Percentiles rank a stretch among this genome's conserved stretches.
These are phyloP conservation scores for Metschnikowia chrysomelidarum DNA, from an alignment of 805 yeast species.

Conservation along the genomic window DNA sequence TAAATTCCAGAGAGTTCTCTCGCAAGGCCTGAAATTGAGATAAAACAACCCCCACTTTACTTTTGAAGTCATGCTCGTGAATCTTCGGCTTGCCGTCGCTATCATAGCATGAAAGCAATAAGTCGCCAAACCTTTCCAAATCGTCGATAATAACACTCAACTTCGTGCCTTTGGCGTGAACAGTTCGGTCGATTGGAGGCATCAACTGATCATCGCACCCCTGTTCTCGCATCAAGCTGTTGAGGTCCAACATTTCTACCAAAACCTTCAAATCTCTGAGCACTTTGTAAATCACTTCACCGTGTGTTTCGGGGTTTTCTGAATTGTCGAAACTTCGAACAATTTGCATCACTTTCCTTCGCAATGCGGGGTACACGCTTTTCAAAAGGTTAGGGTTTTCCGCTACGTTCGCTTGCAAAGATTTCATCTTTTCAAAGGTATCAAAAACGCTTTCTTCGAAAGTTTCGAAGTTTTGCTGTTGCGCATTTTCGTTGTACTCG, in stretches of 20 bases:
- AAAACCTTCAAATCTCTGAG: background rate
- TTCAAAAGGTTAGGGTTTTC: background rate
- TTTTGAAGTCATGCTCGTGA: background rate
- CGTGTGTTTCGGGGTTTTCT: too few relatives aligned
- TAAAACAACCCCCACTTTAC: background rate
- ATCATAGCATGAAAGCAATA: conserved; percentile 1
- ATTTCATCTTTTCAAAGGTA: background rate
- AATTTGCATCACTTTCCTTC: too few relatives aligned
- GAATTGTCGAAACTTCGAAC: too few relatives aligned
- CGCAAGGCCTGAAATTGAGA: background rate
- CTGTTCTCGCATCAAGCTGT: conserved; percentile 1
- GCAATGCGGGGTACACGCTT: background rate
- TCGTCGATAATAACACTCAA: background rate
- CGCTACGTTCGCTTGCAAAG: background rate
- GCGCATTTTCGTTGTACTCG: too few relatives aligned
- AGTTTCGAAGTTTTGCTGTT: too few relatives aligned
- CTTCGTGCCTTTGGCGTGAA: background rate
- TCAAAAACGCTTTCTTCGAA: too few relatives aligned
- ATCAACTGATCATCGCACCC: conserved; percentile 2
- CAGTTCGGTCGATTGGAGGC: too few relatives aligned
- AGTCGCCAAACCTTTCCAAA: background rate
- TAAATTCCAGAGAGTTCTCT: background rate
- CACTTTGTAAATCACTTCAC: too few relatives aligned
- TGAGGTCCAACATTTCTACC: conserved; percentile 3
- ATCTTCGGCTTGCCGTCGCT: conserved; percentile 2